These are phyloP conservation scores for Solanum tacnaense DNA, from an alignment of 257 asterid genomes.

Conservation along the genomic window DNA sequence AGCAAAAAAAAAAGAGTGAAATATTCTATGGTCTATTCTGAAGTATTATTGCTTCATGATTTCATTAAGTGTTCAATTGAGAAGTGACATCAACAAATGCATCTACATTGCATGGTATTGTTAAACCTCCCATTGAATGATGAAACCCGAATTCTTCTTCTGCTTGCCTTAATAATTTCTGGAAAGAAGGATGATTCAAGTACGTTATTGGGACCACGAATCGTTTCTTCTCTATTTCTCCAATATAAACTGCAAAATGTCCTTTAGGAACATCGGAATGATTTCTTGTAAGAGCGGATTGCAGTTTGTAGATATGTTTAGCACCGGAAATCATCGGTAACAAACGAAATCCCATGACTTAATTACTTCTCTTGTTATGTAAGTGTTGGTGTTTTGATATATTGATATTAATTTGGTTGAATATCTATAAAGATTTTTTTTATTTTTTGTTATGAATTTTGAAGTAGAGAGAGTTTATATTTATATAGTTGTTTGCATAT, in stretches of 20 bases:
- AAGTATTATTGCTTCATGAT: background rate
- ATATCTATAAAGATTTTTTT: no score
- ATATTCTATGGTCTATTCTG: background rate
- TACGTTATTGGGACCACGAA: background rate
- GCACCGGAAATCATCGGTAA: background rate
- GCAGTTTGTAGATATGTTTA: background rate
- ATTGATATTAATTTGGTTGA: background rate
- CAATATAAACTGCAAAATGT: background rate
- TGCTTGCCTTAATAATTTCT: background rate
- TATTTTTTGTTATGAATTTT: background rate
- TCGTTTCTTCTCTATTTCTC: background rate
- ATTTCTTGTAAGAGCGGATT: background rate
- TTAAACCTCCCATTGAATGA: background rate
- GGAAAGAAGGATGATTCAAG: constrained; percentile 2
- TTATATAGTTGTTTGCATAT: background rate
- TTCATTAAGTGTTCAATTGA: background rate
- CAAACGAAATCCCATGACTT: background rate
- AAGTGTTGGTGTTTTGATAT: no score
- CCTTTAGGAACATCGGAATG: constrained; percentile 9
- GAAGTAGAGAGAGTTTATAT: background rate
- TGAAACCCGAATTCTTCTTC: background rate
- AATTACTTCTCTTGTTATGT: background rate
- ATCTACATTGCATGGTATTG: background rate
- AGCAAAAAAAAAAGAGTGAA: background rate
- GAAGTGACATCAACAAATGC: constrained; percentile 4